Base-by-base conservation (phyloP, 805 yeast genomes). In the Cyberlindnera galapagoensis region DNA sequence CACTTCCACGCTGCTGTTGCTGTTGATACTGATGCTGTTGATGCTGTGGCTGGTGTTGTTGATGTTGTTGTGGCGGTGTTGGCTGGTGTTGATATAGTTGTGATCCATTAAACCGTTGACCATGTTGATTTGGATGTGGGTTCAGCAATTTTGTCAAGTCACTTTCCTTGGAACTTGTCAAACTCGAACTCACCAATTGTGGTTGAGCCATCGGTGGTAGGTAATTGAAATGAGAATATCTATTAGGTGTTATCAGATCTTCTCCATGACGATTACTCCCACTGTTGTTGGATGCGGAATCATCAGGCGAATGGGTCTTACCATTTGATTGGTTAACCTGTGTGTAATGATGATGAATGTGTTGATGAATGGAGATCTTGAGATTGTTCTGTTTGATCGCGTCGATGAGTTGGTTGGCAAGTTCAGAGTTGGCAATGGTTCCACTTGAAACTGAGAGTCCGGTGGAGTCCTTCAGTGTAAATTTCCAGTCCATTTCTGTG, bases 291-390 rank as follows among this genome's bases (percentile, higher is more conserved):
- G 51, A 44, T 0, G 47, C 44, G 1, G 52, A 43, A n/a, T 45
- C 52, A 2, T 34, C 49, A 7, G 54, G 51, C 6, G 52, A 43
- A 5, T 31, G 38, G 3, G 28, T 40, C 26, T 42, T 44, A 3
- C 36, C 30, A 6, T 10, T 9, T 5, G 69, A 73, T 14, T 32
- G 14, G 2, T 30, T 21, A 11, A 62, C 46, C 21, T 44, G 43
- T 4, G 60, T 65, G 55, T 80, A 79, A 56, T 82, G 87, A 51
- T 84, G 84, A 55, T 83, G 90, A 28, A 81, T 76, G 54, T 84
- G 95, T 53, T 86, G 95, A 57, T 86, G 94, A 14, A 86, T 71
- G 4, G 86, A 77, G 10, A 86, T 65, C 27, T 71, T 67, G 26
- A 81, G 59, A 13, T 71, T 67, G 43, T 72, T 67, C 30, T 59